Base-by-base conservation (phyloP, 805 yeast genomes). In the Barnettozyma siamensis region DNA sequence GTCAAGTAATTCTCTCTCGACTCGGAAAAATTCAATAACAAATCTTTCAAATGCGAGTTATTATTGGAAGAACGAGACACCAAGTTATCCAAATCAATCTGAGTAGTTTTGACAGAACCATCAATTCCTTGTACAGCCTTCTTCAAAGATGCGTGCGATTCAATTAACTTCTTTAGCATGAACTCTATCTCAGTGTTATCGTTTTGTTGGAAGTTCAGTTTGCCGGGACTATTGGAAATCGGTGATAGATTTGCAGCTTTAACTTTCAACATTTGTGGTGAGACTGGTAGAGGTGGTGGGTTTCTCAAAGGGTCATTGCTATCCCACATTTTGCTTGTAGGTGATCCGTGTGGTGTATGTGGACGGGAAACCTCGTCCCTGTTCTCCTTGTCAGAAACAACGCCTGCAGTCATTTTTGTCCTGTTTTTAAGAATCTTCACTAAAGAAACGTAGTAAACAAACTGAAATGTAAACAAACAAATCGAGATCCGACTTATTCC, bases 231-330 rank as follows among this genome's bases (percentile, higher is more conserved):
- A 1, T 40, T 35, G 5, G 53, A 46, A 21, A 42, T 42, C 1
- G 46, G 37, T 1, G 45, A 40, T 20, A 47, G 48, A 11, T 36
- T 55, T 7, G 51, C 52, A 52, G 43, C 21, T 23, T 41, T 41
- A 50, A 49, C 12, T 48, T 40, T 45, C 7, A 66, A 57, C 51
- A 65, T 59, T 29, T 65, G 70, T 5, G 73, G 70, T 2, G 65
- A 63, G 3, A 63, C 43, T 8, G 71, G 70, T 41, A 66, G 44
- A 4, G 72, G 69, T 2, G 67, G 67, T n/a, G 70, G 70, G 27
- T 63, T 63, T 42, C 69, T 49, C 38, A 47, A 44, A 4, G 70
- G 71, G 40, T 66, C 69, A 15, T 62, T 58, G 21, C 69, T 63
- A 35, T 66, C 70, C 70, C 71, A 66, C 51, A 62, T 57, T 16